Evolutionary conservation across 2,329 filamentous ascomycete genomes (phyloP).

Genomic region (Pseudogymnoascus destructans): DNA sequence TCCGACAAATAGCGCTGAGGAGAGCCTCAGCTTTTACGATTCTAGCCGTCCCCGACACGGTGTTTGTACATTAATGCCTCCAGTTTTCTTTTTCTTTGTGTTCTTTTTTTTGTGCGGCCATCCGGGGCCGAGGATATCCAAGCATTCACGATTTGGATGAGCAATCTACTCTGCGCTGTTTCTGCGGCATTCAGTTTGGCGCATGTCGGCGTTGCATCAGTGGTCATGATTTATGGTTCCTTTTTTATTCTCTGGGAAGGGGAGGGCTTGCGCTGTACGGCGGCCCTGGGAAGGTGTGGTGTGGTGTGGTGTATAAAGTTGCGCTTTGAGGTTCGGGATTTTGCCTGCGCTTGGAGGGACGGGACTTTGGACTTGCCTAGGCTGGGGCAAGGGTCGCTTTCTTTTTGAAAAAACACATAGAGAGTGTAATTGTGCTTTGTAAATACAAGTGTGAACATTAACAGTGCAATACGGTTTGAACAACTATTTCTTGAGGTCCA

Average conservation of each 20-base stretch:
- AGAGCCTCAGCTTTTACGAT: background rate
- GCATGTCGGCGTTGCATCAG: constrained; percentile 23
- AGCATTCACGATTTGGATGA: constrained; percentile 37
- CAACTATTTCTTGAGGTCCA: background rate
- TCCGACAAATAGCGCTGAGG: constrained; percentile 1
- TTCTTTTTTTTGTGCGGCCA: constrained; percentile 28
- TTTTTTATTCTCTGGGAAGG: background rate
- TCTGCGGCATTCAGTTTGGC: constrained; percentile 18
- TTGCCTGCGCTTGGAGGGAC: background rate
- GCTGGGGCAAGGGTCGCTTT: background rate
- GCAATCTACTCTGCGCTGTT: constrained; percentile 30
- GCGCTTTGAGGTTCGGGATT: background rate
- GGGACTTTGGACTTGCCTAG: background rate
- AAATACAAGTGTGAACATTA: background rate
- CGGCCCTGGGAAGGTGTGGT: background rate
- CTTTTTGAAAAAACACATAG: background rate
- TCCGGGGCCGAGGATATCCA: constrained; percentile 27
- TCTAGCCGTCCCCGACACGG: constrained; percentile 8
- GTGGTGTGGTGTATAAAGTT: background rate
- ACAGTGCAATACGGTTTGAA: background rate
- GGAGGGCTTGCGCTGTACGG: background rate
- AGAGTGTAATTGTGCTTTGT: constrained; percentile 1
- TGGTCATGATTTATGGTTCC: constrained; percentile 9
- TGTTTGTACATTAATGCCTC: constrained; percentile 22
- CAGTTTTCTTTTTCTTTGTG: constrained; percentile 20